These are phyloP conservation scores for Phytophthora megakarya DNA, from an alignment of 352 stramenopile species.

Conservation along the genomic window DNA sequence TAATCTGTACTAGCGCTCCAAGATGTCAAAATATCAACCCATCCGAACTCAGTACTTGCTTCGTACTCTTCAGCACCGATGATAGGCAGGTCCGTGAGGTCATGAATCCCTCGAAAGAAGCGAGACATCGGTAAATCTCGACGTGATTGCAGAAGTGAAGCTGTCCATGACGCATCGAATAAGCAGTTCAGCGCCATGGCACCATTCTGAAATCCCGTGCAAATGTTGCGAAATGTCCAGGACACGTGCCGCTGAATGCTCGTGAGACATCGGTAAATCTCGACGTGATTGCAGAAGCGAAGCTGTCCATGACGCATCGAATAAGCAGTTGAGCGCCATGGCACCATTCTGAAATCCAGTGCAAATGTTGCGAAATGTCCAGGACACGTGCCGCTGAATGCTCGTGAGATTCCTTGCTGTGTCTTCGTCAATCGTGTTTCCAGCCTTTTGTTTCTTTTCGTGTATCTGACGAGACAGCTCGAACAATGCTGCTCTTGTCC, in stretches of 20 bases:
- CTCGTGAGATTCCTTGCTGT: constrained; percentile 16
- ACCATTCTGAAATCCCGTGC: constrained; percentile 59
- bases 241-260: constrained; percentile 44
- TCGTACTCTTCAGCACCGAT: constrained; percentile 81
- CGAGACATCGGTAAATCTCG: constrained; percentile 67
- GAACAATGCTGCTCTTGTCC: constrained; percentile 61
- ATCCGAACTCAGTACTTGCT: constrained; percentile 72
- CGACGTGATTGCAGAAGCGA: constrained; percentile 65
- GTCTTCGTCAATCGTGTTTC: constrained; percentile 17
- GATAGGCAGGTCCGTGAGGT: constrained; percentile 74
- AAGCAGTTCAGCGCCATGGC: constrained; percentile 49
- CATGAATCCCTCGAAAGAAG: constrained; percentile 55
- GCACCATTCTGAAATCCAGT: constrained; percentile 58
- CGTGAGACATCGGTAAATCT: constrained; percentile 66
- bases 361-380: constrained; percentile 68
- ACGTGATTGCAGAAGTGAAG: constrained; percentile 61
- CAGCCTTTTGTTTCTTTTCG: constrained; percentile 30
- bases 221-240: constrained; percentile 66
- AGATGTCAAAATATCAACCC: constrained; percentile 79
- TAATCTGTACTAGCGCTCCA: constrained; percentile 67
- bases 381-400: constrained; percentile 45
- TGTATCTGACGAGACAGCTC: constrained; percentile 53
- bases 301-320: constrained; percentile 41
- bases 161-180: constrained; percentile 41
- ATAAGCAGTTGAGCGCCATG: constrained; percentile 48